Base-by-base conservation (phyloP, 495 filamentous ascomycete genomes). In the Penicillium fimorum region DNA sequence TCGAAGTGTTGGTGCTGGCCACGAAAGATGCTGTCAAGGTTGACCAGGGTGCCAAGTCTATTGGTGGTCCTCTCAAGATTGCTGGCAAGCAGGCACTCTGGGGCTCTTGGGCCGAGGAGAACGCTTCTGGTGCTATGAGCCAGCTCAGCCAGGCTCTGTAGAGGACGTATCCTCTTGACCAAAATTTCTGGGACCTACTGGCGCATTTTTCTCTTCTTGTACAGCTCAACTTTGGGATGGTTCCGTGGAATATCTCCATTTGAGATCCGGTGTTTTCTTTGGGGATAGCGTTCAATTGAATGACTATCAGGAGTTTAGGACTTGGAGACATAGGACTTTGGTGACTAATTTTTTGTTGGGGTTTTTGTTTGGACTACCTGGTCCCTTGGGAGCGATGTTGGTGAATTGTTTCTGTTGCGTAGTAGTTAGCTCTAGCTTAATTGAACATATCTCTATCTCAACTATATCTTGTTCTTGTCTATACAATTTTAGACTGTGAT, bases 1-100 rank as follows among this genome's bases (percentile, higher is more conserved):
- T 97, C 57, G 95, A 98, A 73, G 85, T 92, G 35, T 77, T 98
- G 40, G 94, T 97, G 5, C 76, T 98, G 47, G 95, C 95, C 11
- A 98, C 94, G 12, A 97, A 97, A 78, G 95, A 97, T 72, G 94
- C 94, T 35, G 88, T 98, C 66, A 93, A 96, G 69, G 90, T 97
- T n/a, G 92, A 97, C 66, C 94, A 98, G 73, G 76, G 79, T n/a
- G 79, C 84, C 46, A 82, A 83, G 15, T 72, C 80, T 32, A 82
- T 96, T 38, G 91, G 91, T 43, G 87, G 83, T 4, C 82, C 84
- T 9, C 88, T 98, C 60, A 76, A 86, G 40, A 87, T 98, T 46
- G 81, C 88, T 48, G 89, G 86, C 55, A 97, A 97, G 81, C 83
- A 90, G 60, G 91, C 88, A 18, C 81, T 98, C 25, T 98, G 94